phyloP scores from a whole-genome alignment of 768 basidiomycete genomes.

The Termitomyces sp. region DNA sequence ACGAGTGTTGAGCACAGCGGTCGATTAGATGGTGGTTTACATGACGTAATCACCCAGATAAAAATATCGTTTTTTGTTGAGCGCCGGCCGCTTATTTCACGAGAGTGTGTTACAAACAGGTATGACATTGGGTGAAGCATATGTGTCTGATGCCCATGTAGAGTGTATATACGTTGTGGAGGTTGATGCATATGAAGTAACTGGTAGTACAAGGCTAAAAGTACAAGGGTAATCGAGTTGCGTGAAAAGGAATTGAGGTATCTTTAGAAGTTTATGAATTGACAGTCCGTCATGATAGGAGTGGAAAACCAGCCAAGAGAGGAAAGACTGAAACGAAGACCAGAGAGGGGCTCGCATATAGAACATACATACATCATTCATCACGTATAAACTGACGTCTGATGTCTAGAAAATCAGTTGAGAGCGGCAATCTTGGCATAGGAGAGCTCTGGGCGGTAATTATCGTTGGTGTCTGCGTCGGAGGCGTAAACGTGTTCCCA shows the following conservation, averaged over 20 bases:
- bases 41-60: too few species aligned
- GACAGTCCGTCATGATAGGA: not conserved
- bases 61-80: too few species aligned
- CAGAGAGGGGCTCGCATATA: not conserved
- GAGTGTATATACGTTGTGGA: not conserved
- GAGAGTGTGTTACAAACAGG: not conserved
- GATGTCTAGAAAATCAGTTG: constrained; percentile 1
- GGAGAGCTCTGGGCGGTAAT: constrained; percentile 23
- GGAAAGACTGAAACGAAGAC: not conserved
- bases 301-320: not conserved
- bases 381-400: not conserved
- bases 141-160: too few species aligned
- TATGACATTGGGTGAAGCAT: not conserved
- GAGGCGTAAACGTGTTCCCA: constrained; percentile 51
- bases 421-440: constrained; percentile 35
- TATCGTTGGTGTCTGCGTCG: constrained; percentile 29
- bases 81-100: not conserved
- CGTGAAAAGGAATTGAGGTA: not conserved
- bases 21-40: too few species aligned
- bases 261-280: not conserved
- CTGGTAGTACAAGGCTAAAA: not conserved
- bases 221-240: not conserved
- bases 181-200: not conserved
- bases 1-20: too few species aligned
- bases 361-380: not conserved